Base-by-base conservation (phyloP, 2,329 filamentous ascomycete species). In the Cladophialophora chaetospira region DNA sequence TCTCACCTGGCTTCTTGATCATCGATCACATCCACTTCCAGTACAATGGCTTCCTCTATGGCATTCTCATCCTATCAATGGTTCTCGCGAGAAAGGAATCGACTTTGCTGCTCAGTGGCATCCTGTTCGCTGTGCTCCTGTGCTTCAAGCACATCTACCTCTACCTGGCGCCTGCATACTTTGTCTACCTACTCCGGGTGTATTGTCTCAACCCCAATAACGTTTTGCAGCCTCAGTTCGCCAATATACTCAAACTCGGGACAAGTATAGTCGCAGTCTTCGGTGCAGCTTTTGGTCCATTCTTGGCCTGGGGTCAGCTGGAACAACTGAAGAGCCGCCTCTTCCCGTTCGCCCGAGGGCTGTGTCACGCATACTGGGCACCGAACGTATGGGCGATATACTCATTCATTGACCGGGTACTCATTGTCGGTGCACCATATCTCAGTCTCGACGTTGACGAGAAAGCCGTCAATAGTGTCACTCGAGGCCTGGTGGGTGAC, bases 21-120 rank as follows among this genome's bases (percentile, higher is more conserved):
- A 97, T 99, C 72, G 94, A 99, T 70, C 94, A 99, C 72, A 93
- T 97, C 63, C 92, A 97, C 73, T 99, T 99, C 73, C 94, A 99
- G 78, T 99, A 99, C 78, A 99, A 99, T 77, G 93, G 94, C 36
- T 91, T 92, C 75, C 85, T 99, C 75, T 99, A 97, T 71, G 94
- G 94, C 33, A 78, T 97, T 40, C 79, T 99, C 48, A 83, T 97
- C 33, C 79, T 93, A 52, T 97, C 94, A 2, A 81, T 99, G 45
- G 88, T 95, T 1, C 77, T 95, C 57, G 91, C 91, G 5, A 86
- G 90, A 48, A 84, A 87, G 66, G 84, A 83, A 68, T 87, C 87
- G 2, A 88, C 88, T 0, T 78, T 94, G 29, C 80, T 97, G 10
- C 77, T 79, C 43, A 94, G 91, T 65, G 94, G 91, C 0, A 77